These are phyloP conservation scores for Cryptosporidium baileyi DNA, from an alignment of 169 alveolate genomes.

Conservation along the genomic window DNA sequence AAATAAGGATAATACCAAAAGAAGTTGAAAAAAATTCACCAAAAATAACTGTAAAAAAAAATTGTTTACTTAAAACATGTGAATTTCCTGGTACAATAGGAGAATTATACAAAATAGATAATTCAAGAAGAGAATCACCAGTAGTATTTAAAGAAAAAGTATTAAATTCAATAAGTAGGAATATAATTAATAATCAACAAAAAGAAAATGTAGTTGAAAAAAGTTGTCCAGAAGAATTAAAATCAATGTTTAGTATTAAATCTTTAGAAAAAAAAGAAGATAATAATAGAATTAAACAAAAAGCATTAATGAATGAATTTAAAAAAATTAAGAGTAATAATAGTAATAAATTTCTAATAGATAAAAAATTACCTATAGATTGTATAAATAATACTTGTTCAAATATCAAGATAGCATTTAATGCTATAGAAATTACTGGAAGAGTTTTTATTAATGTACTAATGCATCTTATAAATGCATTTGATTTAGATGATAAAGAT, in stretches of 20 bases:
- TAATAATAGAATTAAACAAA: background rate
- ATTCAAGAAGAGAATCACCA: background rate
- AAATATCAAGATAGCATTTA: slow-evolving; percentile 38
- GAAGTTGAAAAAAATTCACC: background rate
- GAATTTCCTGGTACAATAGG: slow-evolving; percentile 10
- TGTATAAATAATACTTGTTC: slow-evolving; percentile 37
- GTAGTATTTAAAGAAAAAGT: background rate
- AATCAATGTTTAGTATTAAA: slow-evolving; percentile 48
- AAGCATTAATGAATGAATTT: slow-evolving; percentile 21
- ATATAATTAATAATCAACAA: background rate
- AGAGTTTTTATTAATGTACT: slow-evolving; percentile 4
- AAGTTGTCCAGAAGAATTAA: slow-evolving; percentile 1
- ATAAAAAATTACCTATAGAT: background rate
- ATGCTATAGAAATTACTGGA: slow-evolving; percentile 27
- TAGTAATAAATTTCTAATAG: too few relatives aligned
- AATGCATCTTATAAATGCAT: slow-evolving; percentile 4
- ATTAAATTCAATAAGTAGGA: background rate
- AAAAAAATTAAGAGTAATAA: background rate
- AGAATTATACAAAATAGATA: slow-evolving; percentile 1
- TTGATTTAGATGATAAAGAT: slow-evolving; percentile 32
- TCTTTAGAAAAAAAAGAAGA: slow-evolving; percentile 8
- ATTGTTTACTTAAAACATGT: slow-evolving; percentile 25
- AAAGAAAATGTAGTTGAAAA: background rate
- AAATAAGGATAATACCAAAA: background rate
- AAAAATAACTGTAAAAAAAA: background rate